Evolutionary conservation across 1,284 basidiomycete species (phyloP), one percentile per base, ranked within the genome.

Genomic region (Ustilago vetiveriae): DNA sequence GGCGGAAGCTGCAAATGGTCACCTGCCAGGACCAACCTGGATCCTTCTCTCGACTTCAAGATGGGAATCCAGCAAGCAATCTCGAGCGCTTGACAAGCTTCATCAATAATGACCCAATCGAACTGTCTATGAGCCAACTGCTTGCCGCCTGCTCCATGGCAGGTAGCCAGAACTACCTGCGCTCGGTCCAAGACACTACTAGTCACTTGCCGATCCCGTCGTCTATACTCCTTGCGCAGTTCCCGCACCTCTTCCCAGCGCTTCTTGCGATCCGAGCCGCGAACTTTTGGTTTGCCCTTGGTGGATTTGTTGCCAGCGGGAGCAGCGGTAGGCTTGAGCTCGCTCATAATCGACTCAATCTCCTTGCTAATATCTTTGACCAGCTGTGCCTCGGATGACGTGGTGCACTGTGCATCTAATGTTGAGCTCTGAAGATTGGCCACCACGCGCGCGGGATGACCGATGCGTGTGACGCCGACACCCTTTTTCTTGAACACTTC

Each of bases 31-130:
- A 77, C 54, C 11, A 75, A n/a, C 21, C 63, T 59, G 0, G 47
- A 75, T 1, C 62, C 55, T 27, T 64, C 56, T 16, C 56, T 63
- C 4, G 65, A 59, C 30, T 72, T 72, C 16, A 95, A 87, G 46
- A 97, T 90, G 0, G 95, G 94, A 27, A 97, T 89, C 94, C 95
- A 97, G 82, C 94, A 97, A 3, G 93, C 91, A 8, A 93, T 91
- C 83, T 98, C 94, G n/a, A 96, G 82, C 3, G 93, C 94, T 82
- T 98, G 95, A 0, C 94, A 97, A 14, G 82, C 83, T 83, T 98
- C 95, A 73, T 98, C 95, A 36, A 98, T 92, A 37, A 98, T 90
- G 8, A 94, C 88, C 0, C 93, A 89, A 80, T 98, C 95, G 75
- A 97, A 98, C 3, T 52, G 29, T 6, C 56, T 26, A 3, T 47